Evolutionary conservation across 2,329 filamentous ascomycete species (phyloP).

Genomic region (Stagonosporopsis tanaceti): DNA sequence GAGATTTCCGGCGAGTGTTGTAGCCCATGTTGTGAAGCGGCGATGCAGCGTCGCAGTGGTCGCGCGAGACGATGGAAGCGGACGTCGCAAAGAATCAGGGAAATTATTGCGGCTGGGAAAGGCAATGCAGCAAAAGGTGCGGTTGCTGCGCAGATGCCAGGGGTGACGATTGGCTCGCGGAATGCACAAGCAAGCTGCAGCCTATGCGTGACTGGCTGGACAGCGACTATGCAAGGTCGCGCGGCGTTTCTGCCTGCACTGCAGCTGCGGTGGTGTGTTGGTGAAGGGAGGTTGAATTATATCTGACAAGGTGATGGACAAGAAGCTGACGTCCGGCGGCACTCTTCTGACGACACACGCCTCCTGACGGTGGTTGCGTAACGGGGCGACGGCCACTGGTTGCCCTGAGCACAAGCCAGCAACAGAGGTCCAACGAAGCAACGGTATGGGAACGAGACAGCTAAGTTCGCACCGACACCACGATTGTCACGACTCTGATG

Average conservation of each 20-base stretch:
- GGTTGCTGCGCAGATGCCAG: slow-evolving; percentile 43
- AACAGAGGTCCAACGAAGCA: slow-evolving; percentile 9
- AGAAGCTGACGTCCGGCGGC: slow-evolving; percentile 26
- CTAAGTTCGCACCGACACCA: slow-evolving; percentile 29
- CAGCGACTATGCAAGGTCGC: slow-evolving; percentile 36
- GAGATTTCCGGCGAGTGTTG: slow-evolving; percentile 95
- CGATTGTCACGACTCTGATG: slow-evolving; percentile 24
- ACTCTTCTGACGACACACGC: slow-evolving; percentile 35
- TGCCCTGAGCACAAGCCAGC: slow-evolving; percentile 26
- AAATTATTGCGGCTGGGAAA: slow-evolving; percentile 39
- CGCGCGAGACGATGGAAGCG: slow-evolving; percentile 16
- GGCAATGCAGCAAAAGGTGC: slow-evolving; percentile 35
- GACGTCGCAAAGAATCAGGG: slow-evolving; percentile 20
- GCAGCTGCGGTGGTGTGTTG: slow-evolving; percentile 13
- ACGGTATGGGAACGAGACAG: slow-evolving; percentile 27
- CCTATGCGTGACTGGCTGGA: slow-evolving; percentile 39
- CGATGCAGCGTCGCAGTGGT: slow-evolving; percentile 10
- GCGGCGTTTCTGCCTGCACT: slow-evolving; percentile 41
- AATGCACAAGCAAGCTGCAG: slow-evolving; percentile 43
- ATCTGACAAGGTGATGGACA: slow-evolving; percentile 21
- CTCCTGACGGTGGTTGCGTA: slow-evolving; percentile 46
- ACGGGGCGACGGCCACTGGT: slow-evolving; percentile 33
- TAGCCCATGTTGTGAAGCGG: slow-evolving; percentile 74
- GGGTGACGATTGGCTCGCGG: slow-evolving; percentile 45
- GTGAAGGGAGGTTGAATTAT: slow-evolving; percentile 24